Conservation (phyloP, 176 grass and related monocot species). For the Triticum urartu region DNA sequence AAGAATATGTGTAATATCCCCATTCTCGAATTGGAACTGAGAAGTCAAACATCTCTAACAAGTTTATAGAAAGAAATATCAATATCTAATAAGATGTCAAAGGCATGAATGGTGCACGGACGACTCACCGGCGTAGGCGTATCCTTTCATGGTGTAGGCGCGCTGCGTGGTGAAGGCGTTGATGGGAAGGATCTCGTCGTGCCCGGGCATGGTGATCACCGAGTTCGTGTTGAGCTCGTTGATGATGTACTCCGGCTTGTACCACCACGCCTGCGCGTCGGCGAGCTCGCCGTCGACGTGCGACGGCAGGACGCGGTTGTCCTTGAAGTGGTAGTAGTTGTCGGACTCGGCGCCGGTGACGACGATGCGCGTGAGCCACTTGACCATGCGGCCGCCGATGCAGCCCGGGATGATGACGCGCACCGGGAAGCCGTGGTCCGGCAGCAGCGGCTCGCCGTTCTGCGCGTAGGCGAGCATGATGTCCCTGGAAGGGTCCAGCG, state of each 20-base stretch:
- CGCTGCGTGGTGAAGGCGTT: slow-evolving; percentile 78
- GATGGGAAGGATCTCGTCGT: slow-evolving; percentile 96
- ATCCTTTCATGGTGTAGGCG: slow-evolving; percentile 80
- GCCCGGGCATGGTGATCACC: slow-evolving; percentile 86
- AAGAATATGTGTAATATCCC: too few relatives aligned
- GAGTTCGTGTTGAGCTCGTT: slow-evolving; percentile 97
- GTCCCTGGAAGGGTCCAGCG: slow-evolving; percentile 58
- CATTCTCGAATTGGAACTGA: too few relatives aligned
- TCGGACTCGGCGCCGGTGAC: slow-evolving; percentile 76
- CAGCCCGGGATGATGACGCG: slow-evolving; percentile 69
- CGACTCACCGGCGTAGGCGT: slow-evolving; percentile 87
- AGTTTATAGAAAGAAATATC: too few relatives aligned
- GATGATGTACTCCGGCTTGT: slow-evolving; percentile 95
- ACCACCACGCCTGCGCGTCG: slow-evolving; percentile 95
- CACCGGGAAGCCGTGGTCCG: slow-evolving; percentile 78
- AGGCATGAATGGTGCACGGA: neutral
- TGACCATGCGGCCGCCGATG: slow-evolving; percentile 94
- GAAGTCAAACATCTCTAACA: too few relatives aligned
- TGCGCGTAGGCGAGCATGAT: slow-evolving; percentile 90
- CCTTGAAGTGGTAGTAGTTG: slow-evolving; percentile 79
- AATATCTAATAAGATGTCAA: too few relatives aligned
- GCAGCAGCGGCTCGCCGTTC: slow-evolving; percentile 63
- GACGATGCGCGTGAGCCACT: slow-evolving; percentile 84
- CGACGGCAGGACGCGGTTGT: slow-evolving; percentile 84
- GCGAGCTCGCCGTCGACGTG: slow-evolving; percentile 85